Conservation (phyloP, 2,329 filamentous ascomycete species). For the Aureobasidium sp. region DNA sequence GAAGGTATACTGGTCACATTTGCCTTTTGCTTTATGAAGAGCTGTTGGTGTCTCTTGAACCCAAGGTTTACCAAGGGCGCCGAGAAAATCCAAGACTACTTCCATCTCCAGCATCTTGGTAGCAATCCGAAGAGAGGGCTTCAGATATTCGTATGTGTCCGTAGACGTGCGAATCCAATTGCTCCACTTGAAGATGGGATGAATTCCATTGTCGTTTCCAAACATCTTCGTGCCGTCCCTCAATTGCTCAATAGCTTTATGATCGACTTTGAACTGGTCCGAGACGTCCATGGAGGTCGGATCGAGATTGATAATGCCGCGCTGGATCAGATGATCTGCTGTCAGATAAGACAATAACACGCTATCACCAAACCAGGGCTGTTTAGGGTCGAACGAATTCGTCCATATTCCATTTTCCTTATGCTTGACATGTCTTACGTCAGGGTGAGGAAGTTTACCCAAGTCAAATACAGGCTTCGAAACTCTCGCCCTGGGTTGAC, state of each 20-base stretch:
- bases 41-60: background rate
- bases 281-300: background rate
- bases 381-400: background rate
- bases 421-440: background rate
- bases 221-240: background rate
- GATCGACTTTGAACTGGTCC: background rate
- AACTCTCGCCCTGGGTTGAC: background rate
- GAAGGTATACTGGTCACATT: background rate
- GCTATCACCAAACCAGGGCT: background rate
- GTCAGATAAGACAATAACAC: background rate
- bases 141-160: background rate
- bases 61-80: background rate
- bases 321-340: background rate
- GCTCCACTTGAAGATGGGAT: background rate
- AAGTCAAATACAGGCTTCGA: background rate
- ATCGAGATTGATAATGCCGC: background rate
- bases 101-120: background rate
- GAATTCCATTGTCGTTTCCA: background rate
- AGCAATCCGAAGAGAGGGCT: background rate
- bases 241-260: background rate
- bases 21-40: background rate
- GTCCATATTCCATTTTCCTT: background rate
- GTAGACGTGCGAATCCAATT: background rate
- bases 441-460: background rate
- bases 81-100: background rate